Percentiles rank a stretch among this genome's conserved stretches.
These are phyloP conservation scores for Epithemia pelagica DNA, from an alignment of 108 stramenopile genomes.

Conservation along the genomic window DNA sequence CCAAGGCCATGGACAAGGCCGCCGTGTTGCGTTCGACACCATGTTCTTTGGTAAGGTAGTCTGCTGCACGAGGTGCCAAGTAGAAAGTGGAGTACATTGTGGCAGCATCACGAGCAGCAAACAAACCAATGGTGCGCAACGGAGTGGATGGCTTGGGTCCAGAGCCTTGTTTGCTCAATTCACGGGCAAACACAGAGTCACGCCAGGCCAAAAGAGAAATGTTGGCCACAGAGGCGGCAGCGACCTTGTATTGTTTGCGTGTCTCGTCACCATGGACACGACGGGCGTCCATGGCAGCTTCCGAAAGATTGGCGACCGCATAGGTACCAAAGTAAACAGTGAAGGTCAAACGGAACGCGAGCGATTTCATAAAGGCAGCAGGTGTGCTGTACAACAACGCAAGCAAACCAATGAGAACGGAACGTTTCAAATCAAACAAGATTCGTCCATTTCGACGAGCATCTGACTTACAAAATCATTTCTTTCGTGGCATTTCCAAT, in stretches of 20 bases:
- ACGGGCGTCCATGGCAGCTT: conserved; percentile 22
- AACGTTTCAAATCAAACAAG: too few relatives aligned
- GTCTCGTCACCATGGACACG: conserved; percentile 13
- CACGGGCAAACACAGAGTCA: conserved; percentile 30
- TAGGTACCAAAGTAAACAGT: conserved; percentile 39
- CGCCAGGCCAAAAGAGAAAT: conserved; percentile 34
- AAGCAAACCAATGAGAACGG: too few relatives aligned
- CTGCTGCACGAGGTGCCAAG: conserved; percentile 22
- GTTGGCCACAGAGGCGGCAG: conserved; percentile 22
- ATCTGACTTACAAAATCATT: conserved; percentile 16
- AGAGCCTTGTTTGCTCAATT: background rate
- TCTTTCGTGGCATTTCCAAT: conserved; percentile 21
- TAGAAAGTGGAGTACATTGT: conserved; percentile 41
- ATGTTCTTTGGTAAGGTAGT: conserved; percentile 16
- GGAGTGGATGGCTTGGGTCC: conserved; percentile 16
- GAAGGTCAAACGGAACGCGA: conserved; percentile 28
- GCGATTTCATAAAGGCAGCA: conserved; percentile 16
- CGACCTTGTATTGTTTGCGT: conserved; percentile 29
- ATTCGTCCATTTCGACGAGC: too few relatives aligned
- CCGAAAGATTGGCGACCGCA: conserved; percentile 32
- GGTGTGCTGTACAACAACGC: conserved; percentile 8
- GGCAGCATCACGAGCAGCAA: conserved; percentile 28
- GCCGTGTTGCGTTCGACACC: conserved; percentile 18
- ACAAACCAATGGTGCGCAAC: conserved; percentile 21
- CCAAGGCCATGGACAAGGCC: conserved; percentile 24